Percentiles rank a stretch among this genome's conserved stretches.
Conservation (phyloP, 306 rosid genomes). For the Inga oerstediana region DNA sequence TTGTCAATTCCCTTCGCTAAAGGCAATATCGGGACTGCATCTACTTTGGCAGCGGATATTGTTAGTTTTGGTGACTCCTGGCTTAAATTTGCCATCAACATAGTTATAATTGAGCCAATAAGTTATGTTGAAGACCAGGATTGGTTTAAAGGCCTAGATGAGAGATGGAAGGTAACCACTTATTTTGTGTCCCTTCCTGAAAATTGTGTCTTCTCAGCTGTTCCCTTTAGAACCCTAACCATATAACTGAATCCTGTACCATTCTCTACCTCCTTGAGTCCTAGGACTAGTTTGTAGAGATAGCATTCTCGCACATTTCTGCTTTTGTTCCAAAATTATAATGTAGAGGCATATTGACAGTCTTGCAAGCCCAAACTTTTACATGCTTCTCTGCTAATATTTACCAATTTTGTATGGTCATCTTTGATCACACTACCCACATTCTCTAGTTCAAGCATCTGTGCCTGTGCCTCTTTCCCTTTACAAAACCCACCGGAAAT, state of each 20-base stretch:
- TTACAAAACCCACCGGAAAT: constrained; percentile 45
- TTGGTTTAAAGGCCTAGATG: constrained; percentile 78
- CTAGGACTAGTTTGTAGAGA: constrained; percentile 60
- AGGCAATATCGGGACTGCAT: constrained; percentile 57
- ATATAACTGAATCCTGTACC: constrained; percentile 57
- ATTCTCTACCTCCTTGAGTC: constrained; percentile 65
- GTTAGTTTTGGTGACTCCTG: constrained; percentile 89
- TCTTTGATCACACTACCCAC: constrained; percentile 59
- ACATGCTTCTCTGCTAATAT: constrained; percentile 65
- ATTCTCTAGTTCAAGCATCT: constrained; percentile 66
- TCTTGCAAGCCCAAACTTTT: constrained; percentile 60
- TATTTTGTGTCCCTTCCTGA: constrained; percentile 14
- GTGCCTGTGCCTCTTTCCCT: constrained; percentile 47
- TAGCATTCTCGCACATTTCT: constrained; percentile 42
- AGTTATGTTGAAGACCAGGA: constrained; percentile 79
- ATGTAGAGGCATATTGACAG: constrained; percentile 71
- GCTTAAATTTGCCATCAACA: constrained; percentile 69
- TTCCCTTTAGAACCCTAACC: constrained; percentile 79
- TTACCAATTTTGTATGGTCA: constrained; percentile 31
- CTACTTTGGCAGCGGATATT: constrained; percentile 76
- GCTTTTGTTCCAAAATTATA: constrained; percentile 37
- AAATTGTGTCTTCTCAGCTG: constrained; percentile 1
- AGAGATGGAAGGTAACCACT: constrained; percentile 87
- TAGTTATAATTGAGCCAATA: constrained; percentile 73
- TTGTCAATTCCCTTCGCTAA: constrained; percentile 52